Conservation (phyloP, 2,329 filamentous ascomycete species). For the Aspergillus novofumigatus region DNA sequence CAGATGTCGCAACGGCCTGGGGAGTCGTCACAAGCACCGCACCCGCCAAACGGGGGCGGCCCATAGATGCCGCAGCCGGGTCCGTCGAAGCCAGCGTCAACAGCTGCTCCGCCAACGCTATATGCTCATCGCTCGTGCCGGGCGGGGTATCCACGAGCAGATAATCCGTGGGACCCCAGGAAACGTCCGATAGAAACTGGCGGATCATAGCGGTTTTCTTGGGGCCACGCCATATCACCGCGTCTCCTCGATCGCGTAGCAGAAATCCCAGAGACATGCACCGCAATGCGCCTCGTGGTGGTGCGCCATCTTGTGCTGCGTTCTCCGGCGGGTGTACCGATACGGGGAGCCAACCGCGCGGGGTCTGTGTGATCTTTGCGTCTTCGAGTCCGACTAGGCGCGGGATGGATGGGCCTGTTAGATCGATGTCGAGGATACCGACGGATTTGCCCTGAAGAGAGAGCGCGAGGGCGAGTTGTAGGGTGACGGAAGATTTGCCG, state of each 20-base stretch:
- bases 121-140: conserved; percentile 95
- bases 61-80: conserved; percentile 12
- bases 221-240: conserved; percentile 94
- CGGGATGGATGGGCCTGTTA: conserved; percentile 94
- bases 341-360: conserved; percentile 89
- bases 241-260: conserved; percentile 75
- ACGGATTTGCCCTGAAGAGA: conserved; percentile 82
- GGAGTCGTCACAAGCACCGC: conserved; percentile 95
- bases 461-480: conserved; percentile 87
- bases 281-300: conserved; percentile 38
- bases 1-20: conserved; percentile 86
- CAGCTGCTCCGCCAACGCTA: conserved; percentile 84
- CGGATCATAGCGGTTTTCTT: conserved; percentile 99
- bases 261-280: conserved; percentile 96
- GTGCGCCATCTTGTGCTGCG: conserved; percentile 13
- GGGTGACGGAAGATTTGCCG: conserved; percentile 96
- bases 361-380: conserved; percentile 84
- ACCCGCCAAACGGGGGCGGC: conserved; percentile 65
- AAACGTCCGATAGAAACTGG: conserved; percentile 88
- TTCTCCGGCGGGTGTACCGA: conserved; percentile 7
- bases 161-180: conserved; percentile 84
- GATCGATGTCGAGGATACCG: conserved; percentile 91
- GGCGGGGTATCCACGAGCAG: conserved; percentile 94
- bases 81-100: conserved; percentile 45
- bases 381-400: conserved; percentile 88